A percentile compares a stretch with the other conserved stretches of the same genome.
Evolutionary conservation across 179 eudicot genomes (phyloP).

Genomic region (Carnegiea gigantea): DNA sequence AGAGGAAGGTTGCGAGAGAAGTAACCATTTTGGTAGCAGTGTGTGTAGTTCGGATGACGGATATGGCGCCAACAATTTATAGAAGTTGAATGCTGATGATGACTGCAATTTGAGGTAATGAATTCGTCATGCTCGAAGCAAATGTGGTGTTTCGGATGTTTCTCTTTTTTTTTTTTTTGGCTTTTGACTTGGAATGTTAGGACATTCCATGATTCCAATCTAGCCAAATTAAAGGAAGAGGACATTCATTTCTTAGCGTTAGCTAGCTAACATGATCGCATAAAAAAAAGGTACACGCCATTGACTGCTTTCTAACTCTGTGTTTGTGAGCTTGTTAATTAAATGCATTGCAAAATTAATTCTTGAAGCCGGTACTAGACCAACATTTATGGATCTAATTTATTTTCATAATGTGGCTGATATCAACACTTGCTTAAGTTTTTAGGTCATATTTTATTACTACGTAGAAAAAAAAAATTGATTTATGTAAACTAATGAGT

Average conservation of each 20-base stretch:
- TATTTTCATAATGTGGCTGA: too few species aligned
- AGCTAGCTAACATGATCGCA: background rate
- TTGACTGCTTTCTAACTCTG: background rate
- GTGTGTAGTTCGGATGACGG: slow-evolving; percentile 1
- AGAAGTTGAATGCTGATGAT: slow-evolving; percentile 14
- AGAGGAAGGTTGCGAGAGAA: slow-evolving; percentile 11
- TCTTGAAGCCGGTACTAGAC: background rate
- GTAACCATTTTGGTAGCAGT: slow-evolving; percentile 12
- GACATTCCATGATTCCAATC: background rate
- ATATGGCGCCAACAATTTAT: slow-evolving; percentile 16
- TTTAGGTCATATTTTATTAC: too few species aligned
- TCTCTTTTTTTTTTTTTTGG: too few species aligned
- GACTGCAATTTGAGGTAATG: slow-evolving; percentile 36
- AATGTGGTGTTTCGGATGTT: too few species aligned
- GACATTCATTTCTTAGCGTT: background rate
- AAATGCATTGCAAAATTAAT: too few species aligned
- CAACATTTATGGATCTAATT: background rate
- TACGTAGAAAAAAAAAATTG: too few species aligned
- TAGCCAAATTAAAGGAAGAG: background rate
- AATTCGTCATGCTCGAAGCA: slow-evolving; percentile 24
- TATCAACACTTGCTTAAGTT: too few species aligned
- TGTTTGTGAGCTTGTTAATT: too few species aligned
- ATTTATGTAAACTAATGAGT: too few species aligned
- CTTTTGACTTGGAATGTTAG: too few species aligned
- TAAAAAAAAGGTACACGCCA: background rate